A percentile compares a stretch with the other conserved stretches of the same genome.
Evolutionary conservation across 805 yeast species (phyloP).

Genomic region (Myxozyma monticola): DNA sequence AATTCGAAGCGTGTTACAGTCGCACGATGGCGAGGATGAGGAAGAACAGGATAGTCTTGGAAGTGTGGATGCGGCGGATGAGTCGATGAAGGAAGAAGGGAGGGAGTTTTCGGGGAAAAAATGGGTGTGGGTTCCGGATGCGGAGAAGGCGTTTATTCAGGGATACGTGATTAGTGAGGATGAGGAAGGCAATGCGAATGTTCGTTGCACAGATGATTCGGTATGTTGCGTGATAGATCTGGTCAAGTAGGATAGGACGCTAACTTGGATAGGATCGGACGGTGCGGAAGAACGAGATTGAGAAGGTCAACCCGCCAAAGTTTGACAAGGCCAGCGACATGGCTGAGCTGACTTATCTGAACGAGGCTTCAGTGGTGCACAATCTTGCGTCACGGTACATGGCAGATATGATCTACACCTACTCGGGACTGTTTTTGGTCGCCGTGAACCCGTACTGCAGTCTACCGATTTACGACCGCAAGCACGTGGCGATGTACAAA

Average conservation of each 20-base stretch:
- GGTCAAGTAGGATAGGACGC: slow-evolving; percentile 21
- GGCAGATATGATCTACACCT: slow-evolving; percentile 74
- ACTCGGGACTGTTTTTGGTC: slow-evolving; percentile 91
- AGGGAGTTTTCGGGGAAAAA: slow-evolving; percentile 46
- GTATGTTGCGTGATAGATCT: slow-evolving; percentile 29
- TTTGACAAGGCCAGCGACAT: slow-evolving; percentile 90
- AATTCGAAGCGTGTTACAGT: slow-evolving; percentile 10
- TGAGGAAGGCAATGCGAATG: slow-evolving; percentile 42
- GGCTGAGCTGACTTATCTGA: slow-evolving; percentile 91
- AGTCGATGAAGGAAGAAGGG: slow-evolving; percentile 1
- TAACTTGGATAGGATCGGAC: slow-evolving; percentile 37
- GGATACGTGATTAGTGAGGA: slow-evolving; percentile 57
- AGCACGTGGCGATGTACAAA: slow-evolving; percentile 58
- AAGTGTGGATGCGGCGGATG: background rate
- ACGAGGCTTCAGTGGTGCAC: slow-evolving; percentile 93
- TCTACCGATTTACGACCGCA: slow-evolving; percentile 67
- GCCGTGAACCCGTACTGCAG: slow-evolving; percentile 89
- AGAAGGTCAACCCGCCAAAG: slow-evolving; percentile 81
- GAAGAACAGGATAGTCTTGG: background rate
- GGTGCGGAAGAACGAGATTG: slow-evolving; percentile 49
- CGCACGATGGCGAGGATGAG: slow-evolving; percentile 4
- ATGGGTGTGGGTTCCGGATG: slow-evolving; percentile 79
- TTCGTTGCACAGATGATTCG: slow-evolving; percentile 45
- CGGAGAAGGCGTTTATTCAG: slow-evolving; percentile 55
- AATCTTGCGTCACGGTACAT: slow-evolving; percentile 75